A percentile compares a stretch with the other conserved stretches of the same genome.
These are phyloP conservation scores for Ulota crispa DNA, from an alignment of 225 moss, liverwort and hornwort species.

Conservation along the genomic window DNA sequence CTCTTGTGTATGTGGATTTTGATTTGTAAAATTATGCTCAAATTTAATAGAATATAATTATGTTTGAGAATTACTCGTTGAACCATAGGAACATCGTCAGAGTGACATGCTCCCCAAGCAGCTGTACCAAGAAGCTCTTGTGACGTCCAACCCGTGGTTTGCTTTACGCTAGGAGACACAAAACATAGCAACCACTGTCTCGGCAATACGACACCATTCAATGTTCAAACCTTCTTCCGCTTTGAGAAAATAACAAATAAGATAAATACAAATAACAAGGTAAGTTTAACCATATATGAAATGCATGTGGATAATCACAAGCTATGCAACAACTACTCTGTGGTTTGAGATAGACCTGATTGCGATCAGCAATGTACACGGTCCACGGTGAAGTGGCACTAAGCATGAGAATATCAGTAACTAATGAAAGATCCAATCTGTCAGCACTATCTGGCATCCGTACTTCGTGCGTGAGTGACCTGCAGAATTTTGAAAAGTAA, in stretches of 20 bases:
- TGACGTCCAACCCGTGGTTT: constrained; percentile 60
- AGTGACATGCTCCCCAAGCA: constrained; percentile 66
- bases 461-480: constrained; percentile 35
- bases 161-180: constrained; percentile 56
- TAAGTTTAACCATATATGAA: neutral
- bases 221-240: neutral
- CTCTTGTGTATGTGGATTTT: neutral
- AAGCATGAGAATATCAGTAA: constrained; percentile 68
- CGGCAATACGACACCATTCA: constrained; percentile 9
- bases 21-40: neutral
- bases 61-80: constrained; percentile 45
- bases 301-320: neutral
- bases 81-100: constrained; percentile 50
- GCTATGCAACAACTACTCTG: constrained; percentile 21
- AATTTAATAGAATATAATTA: neutral
- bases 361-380: constrained; percentile 56
- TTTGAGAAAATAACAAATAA: neutral
- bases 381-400: constrained; percentile 77
- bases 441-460: constrained; percentile 57
- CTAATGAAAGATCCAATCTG: constrained; percentile 64
- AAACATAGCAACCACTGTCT: constrained; percentile 61
- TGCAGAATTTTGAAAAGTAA: constrained; percentile 32
- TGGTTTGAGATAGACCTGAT: constrained; percentile 51
- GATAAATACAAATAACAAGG: neutral
- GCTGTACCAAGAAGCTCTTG: constrained; percentile 60